A percentile compares a stretch with the other conserved stretches of the same genome.
Conservation (phyloP, 2,329 filamentous ascomycete genomes). For the Colletotrichum truncatum region DNA sequence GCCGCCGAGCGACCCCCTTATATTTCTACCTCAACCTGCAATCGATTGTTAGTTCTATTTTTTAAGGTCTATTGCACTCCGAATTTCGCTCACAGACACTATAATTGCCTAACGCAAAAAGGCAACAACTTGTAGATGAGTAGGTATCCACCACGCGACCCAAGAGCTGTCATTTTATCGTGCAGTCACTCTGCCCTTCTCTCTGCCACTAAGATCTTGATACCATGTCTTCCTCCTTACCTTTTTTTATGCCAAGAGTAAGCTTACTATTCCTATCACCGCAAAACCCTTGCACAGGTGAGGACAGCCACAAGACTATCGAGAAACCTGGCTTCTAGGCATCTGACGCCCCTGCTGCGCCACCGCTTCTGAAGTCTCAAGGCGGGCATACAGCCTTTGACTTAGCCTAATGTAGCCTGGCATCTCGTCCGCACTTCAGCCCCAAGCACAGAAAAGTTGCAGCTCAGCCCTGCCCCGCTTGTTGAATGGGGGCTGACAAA, state of each 20-base stretch:
- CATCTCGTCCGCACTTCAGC: neutral
- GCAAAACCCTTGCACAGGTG: neutral
- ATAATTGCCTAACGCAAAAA: no score
- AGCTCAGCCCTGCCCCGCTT: slow-evolving; percentile 5
- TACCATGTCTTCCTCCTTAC: neutral
- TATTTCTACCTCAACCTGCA: no score
- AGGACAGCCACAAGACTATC: neutral
- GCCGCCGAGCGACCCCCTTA: no score
- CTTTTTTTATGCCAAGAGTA: slow-evolving; percentile 4
- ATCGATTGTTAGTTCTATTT: no score
- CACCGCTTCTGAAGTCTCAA: slow-evolving; percentile 1
- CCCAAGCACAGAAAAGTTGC: neutral
- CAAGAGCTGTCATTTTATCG: neutral
- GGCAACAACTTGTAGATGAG: no score
- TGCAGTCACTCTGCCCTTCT: neutral
- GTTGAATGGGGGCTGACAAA: neutral
- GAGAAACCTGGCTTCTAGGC: neutral
- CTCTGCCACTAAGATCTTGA: neutral
- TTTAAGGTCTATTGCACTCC: no score
- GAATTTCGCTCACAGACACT: no score
- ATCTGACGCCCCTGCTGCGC: slow-evolving; percentile 21
- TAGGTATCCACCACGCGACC: neutral
- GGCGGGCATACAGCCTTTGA: neutral
- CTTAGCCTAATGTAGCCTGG: neutral
- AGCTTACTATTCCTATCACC: slow-evolving; percentile 10